Conservation (phyloP, 371 early-diverging fungal genomes). For the Apophysomyces variabilis region DNA sequence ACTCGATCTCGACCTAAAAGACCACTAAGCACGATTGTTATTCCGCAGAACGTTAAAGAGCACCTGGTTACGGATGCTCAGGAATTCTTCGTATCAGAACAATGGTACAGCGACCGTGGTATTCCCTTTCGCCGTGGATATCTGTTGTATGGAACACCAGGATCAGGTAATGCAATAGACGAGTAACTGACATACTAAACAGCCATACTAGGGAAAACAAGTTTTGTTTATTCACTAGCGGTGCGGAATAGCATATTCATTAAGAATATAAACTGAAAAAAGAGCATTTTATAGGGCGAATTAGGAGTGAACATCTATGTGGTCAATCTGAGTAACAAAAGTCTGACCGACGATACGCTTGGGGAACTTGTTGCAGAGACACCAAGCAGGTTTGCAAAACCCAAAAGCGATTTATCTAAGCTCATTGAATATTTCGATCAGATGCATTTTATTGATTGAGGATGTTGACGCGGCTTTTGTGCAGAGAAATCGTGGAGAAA, state of each 20-base stretch:
- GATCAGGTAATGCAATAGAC: conserved; percentile 51
- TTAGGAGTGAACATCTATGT: conserved; percentile 94
- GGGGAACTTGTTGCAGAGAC: conserved; percentile 86
- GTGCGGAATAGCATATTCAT: conserved; percentile 15
- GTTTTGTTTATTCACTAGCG: conserved; percentile 95
- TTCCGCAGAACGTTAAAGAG: conserved; percentile 62
- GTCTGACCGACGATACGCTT: conserved; percentile 91
- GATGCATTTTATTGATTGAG: conserved; percentile 93
- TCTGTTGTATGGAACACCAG: conserved; percentile 71
- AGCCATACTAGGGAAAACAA: conserved; percentile 93
- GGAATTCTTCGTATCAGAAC: conserved; percentile 75
- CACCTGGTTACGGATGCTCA: conserved; percentile 77
- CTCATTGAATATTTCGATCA: neutral
- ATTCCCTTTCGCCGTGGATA: conserved; percentile 93
- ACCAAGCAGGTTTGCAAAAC: conserved; percentile 63
- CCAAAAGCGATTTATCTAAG: neutral
- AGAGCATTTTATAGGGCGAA: conserved; percentile 59
- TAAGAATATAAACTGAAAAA: neutral
- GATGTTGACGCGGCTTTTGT: conserved; percentile 98
- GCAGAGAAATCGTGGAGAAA: conserved; percentile 47
- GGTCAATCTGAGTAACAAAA: conserved; percentile 86
- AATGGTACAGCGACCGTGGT: conserved; percentile 90
- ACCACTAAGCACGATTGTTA: conserved; percentile 68
- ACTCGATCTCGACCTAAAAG: conserved; percentile 59
- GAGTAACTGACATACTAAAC: conserved; percentile 29